A percentile compares a stretch with the other conserved stretches of the same genome.
Evolutionary conservation across 139 green algal genomes (phyloP).

Genomic region (Desmodesmus armatus): DNA sequence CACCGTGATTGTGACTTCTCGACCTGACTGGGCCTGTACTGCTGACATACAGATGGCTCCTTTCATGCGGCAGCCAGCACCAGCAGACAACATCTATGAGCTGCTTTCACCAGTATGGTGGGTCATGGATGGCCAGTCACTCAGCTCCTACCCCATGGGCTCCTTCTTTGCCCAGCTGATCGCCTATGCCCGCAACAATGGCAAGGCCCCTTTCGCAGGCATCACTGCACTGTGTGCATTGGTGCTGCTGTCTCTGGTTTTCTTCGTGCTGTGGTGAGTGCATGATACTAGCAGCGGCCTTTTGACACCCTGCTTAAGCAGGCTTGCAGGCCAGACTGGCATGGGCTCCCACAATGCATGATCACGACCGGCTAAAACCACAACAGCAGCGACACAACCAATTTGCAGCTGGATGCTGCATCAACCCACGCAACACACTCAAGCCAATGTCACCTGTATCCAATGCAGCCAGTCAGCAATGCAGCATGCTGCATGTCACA

Average conservation of each 20-base stretch:
- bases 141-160: too few relatives aligned
- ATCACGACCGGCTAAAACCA: neutral
- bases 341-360: neutral
- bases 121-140: neutral
- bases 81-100: neutral
- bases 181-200: too few relatives aligned
- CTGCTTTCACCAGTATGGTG: neutral
- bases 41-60: neutral
- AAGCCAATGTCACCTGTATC: neutral
- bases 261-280: conserved; percentile 27
- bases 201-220: conserved; percentile 24
- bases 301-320: neutral
- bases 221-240: conserved; percentile 3
- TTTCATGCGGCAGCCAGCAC: conserved; percentile 20
- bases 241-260: neutral
- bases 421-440: neutral
- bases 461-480: neutral
- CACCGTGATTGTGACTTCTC: too few relatives aligned
- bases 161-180: too few relatives aligned
- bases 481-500: too few relatives aligned
- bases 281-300: neutral
- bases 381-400: neutral
- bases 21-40: neutral
- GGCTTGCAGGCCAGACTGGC: too few relatives aligned
- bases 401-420: neutral